Percentiles rank a stretch among this genome's conserved stretches.
These are phyloP conservation scores for Leccinum ochraceum DNA, from an alignment of 768 basidiomycete genomes.

Conservation along the genomic window DNA sequence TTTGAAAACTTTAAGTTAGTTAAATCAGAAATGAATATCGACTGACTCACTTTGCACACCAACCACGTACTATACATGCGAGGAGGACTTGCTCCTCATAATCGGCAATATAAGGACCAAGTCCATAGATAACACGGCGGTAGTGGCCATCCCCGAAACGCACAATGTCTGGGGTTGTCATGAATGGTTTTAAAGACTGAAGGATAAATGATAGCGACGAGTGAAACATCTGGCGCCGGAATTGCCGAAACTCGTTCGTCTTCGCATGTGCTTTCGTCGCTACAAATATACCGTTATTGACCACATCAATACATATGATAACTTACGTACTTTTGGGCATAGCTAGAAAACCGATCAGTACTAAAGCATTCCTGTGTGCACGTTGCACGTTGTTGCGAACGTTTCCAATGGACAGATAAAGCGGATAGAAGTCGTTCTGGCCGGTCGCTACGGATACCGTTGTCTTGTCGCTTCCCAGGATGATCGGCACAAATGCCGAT, in stretches of 20 bases:
- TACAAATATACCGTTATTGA: background rate
- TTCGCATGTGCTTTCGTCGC: background rate
- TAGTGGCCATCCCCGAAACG: background rate
- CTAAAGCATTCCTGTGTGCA: background rate
- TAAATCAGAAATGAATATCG: no score
- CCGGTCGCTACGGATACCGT: background rate
- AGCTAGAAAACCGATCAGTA: background rate
- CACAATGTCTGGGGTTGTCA: background rate
- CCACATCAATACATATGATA: background rate
- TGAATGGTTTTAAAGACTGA: background rate
- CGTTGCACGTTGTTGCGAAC: background rate
- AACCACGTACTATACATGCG: background rate
- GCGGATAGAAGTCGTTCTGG: background rate
- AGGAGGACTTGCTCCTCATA: background rate
- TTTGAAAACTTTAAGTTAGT: no score
- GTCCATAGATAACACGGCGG: background rate
- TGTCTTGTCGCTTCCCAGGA: background rate
- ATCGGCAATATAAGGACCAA: background rate
- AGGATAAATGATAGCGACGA: background rate
- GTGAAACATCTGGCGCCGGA: background rate
- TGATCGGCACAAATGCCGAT: background rate
- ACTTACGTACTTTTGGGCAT: background rate
- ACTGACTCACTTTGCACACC: background rate
- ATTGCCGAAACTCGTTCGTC: background rate
- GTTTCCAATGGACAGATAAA: background rate